These are phyloP conservation scores for Omphalea diandra DNA, from an alignment of 441 rosid species.

Conservation along the genomic window DNA sequence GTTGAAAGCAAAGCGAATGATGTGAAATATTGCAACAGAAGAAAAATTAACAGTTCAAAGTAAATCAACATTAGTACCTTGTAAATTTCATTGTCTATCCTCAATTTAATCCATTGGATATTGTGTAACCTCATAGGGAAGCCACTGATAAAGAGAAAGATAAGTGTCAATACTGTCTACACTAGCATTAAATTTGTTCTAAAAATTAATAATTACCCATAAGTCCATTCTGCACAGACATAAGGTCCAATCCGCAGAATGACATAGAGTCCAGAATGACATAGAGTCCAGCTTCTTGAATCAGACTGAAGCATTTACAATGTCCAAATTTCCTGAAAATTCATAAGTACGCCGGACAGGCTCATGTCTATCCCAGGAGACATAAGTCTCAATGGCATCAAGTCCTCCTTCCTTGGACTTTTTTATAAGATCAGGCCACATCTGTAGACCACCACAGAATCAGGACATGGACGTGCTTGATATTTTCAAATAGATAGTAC, in stretches of 20 bases:
- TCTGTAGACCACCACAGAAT: slow-evolving; percentile 44
- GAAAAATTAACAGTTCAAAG: not conserved
- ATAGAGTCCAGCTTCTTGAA: too few relatives aligned
- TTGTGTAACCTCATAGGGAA: slow-evolving; percentile 29
- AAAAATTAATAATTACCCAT: slow-evolving; percentile 54
- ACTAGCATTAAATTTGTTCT: too few relatives aligned
- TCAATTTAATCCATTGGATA: slow-evolving; percentile 14
- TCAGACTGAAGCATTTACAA: slow-evolving; percentile 54
- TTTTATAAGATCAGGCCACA: slow-evolving; percentile 68
- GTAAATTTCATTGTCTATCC: slow-evolving; percentile 23
- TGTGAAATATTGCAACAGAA: not conserved
- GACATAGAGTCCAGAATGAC: slow-evolving; percentile 57
- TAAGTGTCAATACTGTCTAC: too few relatives aligned
- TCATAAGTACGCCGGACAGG: slow-evolving; percentile 61
- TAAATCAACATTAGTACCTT: too few relatives aligned
- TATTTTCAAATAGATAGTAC: too few relatives aligned
- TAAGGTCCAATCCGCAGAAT: slow-evolving; percentile 82
- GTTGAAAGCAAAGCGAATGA: too few relatives aligned
- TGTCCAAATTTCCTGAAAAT: slow-evolving; percentile 59
- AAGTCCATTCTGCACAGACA: slow-evolving; percentile 84
- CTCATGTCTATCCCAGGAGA: slow-evolving; percentile 81
- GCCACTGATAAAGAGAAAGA: slow-evolving; percentile 25
- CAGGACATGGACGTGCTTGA: too few relatives aligned
- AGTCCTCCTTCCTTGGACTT: slow-evolving; percentile 74
- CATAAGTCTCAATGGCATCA: slow-evolving; percentile 70